These are phyloP conservation scores for Saccharomyces pastorianus DNA, from an alignment of 1,139 yeast species.

Conservation along the genomic window DNA sequence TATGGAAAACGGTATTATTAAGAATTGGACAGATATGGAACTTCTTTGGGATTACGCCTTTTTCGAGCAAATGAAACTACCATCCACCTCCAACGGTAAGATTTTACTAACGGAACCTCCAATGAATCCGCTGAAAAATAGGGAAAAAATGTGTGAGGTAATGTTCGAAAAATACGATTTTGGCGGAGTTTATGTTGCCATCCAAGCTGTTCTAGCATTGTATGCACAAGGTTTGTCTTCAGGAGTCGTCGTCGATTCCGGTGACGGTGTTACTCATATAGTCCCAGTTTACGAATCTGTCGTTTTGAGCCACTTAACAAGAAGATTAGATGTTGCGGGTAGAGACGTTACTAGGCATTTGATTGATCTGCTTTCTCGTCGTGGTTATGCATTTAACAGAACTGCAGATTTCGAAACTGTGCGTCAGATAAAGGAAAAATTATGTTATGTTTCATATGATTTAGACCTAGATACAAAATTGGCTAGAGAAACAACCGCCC, in stretches of 20 bases:
- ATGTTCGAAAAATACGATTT: conserved; percentile 96
- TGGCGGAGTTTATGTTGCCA: conserved; percentile 95
- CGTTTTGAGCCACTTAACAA: conserved; percentile 85
- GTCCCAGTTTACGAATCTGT: conserved; percentile 97
- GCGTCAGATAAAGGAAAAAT: conserved; percentile 91
- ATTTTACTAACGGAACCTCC: conserved; percentile 93
- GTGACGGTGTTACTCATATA: conserved; percentile 92
- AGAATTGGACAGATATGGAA: conserved; percentile 98
- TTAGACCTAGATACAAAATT: conserved; percentile 79
- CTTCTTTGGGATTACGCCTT: conserved; percentile 97
- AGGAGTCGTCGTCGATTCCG: conserved; percentile 97
- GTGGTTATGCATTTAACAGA: conserved; percentile 96
- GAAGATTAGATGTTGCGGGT: conserved; percentile 93
- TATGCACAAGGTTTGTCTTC: conserved; percentile 96
- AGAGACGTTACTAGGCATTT: conserved; percentile 94
- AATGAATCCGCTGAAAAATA: conserved; percentile 42
- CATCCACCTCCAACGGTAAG: conserved; percentile 66
- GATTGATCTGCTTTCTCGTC: conserved; percentile 79
- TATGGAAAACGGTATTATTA: conserved; percentile 96
- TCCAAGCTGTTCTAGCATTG: conserved; percentile 93
- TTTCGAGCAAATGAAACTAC: conserved; percentile 77
- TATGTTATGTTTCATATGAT: conserved; percentile 92
- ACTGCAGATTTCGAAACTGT: conserved; percentile 98
- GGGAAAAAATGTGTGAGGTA: conserved; percentile 91
- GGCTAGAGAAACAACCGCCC: conserved; percentile 87